phyloP scores from a whole-genome alignment of 2,329 filamentous ascomycete species.

The Phialocephala subalpina region DNA sequence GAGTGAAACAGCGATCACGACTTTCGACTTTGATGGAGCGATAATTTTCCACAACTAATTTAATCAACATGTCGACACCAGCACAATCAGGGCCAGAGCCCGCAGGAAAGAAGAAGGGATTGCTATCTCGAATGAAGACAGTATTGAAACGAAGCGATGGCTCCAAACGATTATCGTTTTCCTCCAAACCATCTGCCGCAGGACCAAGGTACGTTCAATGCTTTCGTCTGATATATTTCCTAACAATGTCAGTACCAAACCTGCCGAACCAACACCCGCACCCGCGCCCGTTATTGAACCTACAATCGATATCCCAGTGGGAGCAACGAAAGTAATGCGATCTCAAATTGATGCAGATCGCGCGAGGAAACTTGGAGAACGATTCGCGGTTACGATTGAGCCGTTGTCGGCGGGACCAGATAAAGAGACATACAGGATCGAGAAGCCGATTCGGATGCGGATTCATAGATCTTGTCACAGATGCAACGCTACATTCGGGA shows the following conservation, averaged over 20 bases:
- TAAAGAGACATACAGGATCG: conserved; percentile 58
- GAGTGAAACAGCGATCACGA: background rate
- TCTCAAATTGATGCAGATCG: conserved; percentile 43
- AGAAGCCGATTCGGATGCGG: conserved; percentile 81
- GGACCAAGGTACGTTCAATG: conserved; percentile 35
- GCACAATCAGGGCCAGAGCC: conserved; percentile 30
- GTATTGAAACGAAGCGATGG: conserved; percentile 40
- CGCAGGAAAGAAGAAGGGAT: conserved; percentile 37
- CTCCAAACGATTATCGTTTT: conserved; percentile 38
- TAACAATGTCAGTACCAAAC: conserved; percentile 26
- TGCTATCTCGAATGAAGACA: conserved; percentile 40
- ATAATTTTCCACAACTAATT: conserved; percentile 12
- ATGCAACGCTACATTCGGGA: conserved; percentile 78
- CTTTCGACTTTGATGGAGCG: conserved; percentile 3
- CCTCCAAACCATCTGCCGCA: conserved; percentile 22
- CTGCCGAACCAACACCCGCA: conserved; percentile 17
- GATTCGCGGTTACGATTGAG: conserved; percentile 47
- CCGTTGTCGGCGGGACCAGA: conserved; percentile 32
- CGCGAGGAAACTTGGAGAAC: conserved; percentile 46
- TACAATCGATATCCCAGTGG: conserved; percentile 18
- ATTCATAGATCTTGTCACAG: conserved; percentile 82
- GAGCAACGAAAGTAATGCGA: conserved; percentile 35
- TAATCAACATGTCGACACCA: conserved; percentile 37
- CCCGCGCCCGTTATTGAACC: conserved; percentile 18
- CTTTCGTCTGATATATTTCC: conserved; percentile 4